Base-by-base conservation (phyloP, 306 rosid species). In the Trifolium subterraneum region DNA sequence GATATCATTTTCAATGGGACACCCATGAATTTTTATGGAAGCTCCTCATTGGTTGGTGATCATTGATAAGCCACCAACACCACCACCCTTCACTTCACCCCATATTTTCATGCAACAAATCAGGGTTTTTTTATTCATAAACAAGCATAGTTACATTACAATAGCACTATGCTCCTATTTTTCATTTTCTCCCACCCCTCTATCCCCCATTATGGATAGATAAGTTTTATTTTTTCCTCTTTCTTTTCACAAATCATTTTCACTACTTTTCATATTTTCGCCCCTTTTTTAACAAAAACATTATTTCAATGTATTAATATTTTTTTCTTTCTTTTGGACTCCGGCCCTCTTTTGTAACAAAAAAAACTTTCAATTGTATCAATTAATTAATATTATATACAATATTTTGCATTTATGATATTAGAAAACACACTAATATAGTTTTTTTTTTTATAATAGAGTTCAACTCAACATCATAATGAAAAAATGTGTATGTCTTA, bases 71-170 rank as follows among this genome's bases (percentile, higher is more conserved):
- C 55, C 80, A 71, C 79, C 18, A 45, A 72, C 70, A 58, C 60
- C 84, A 50, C 48, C 67, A 36, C 22, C 33, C 33, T 29, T 45
- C 64, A 33, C 72, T 35, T 38, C 64, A 33, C 66, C 18, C 87
- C 87, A 64, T 86, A 74, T 81, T 88, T 85, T 83, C 88, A 88
- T 85, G 92, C 92, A 85, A 79, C 85, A 88, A 88, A 81, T 88
- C 78, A 80, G 87, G 85, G 67, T 74, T 74, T 77, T 77, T 76
- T 52, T 79, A 81, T 82, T 82, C 77, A 73, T 10, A 72, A 58
- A 74, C 79, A 74, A 82, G 82, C 79, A 82, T 79, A 16, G 45
- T 10, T 38, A 23, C 31, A 22, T 25, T 25, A 25, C 33, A 29
- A 59, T 13, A 45, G 22, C 20, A 25, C 50, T 10, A 25, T 29